Base-by-base conservation (phyloP, 176 grass and related monocot genomes). In the Eleusine indica region DNA sequence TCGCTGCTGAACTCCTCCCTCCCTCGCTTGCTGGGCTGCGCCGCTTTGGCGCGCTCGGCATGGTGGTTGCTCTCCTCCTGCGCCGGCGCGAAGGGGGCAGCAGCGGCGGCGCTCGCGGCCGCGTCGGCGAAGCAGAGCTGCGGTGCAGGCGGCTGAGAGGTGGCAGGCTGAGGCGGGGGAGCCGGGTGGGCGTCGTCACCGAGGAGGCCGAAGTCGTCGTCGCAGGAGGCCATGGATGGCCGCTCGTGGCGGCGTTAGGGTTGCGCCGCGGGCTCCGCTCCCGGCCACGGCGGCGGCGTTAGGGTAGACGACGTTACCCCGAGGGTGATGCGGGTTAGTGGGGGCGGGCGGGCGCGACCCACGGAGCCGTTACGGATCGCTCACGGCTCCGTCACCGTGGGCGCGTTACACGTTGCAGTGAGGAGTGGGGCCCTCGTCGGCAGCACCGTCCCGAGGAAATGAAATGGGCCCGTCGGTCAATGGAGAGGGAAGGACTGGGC, bases 211-310 rank as follows among this genome's bases (percentile, higher is more conserved):
- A 88, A 93, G 87, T 91, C 91, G 78, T 94, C 94, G 91, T 91
- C 89, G 94, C 91, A 97, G 80, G 91, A 89, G 84, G 91, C 94
- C 94, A 97, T 97, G 87, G 78, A 80, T 86, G 86, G 85, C 86
- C 68, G 76, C 85, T 65, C 72, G 89, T 65, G 89, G 86, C 90
- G 83, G 90, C 90, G 86, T 89, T 89, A 92, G 90, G 90, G 88
- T 81, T 90, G 73, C 84, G 74, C 74, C 88, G 83, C 83, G 57
- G 73, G 78, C 72, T 86, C 83, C 83, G 80, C 88, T 83, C 60
- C 73, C 68, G n/a, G 73, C 67, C 83, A 86, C 88, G 83, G 67
- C 73, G 57, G 83, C 83, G 77, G 82, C 88, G 88, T 86, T 90
- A 90, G 74, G 58, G 84, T 86, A 64, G 88, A 90, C 88, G 88